Evolutionary conservation across 345 rosid species (phyloP).

Genomic region (Eutrema yunnanense): DNA sequence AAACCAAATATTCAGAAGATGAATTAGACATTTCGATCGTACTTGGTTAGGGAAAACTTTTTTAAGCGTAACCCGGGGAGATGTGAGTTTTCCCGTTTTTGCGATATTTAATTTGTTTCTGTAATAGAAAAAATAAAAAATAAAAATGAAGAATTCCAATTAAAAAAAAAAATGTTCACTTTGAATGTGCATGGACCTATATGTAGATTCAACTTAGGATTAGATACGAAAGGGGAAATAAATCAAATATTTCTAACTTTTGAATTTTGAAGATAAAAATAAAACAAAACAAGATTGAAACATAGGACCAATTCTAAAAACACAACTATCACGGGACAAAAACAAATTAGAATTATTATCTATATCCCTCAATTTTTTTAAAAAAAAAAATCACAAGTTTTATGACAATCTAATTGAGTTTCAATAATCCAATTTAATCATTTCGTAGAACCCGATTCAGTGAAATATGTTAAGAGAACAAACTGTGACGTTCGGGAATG

Average conservation of each 20-base stretch:
- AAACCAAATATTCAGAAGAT: neutral
- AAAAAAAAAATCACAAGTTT: neutral
- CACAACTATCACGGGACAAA: neutral
- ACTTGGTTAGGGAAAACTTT: conserved; percentile 15
- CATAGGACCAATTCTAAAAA: neutral
- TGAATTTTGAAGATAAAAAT: neutral
- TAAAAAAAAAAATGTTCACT: neutral
- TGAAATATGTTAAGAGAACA: neutral
- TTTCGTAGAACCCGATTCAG: neutral
- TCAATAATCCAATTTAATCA: neutral
- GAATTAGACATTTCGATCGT: neutral
- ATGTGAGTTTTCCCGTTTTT: neutral
- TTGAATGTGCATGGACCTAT: neutral
- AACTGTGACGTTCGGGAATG: conserved; percentile 3
- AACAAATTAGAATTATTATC: neutral
- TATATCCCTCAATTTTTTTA: neutral
- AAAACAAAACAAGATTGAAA: neutral
- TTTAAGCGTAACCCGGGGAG: neutral
- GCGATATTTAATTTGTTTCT: conserved; percentile 4
- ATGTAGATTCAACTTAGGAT: neutral
- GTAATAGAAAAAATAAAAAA: neutral
- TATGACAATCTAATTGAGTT: neutral
- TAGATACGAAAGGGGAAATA: neutral
- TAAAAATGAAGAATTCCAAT: neutral
- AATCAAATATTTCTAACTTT: neutral